These are phyloP conservation scores for Neonectria magnoliae DNA, from an alignment of 2,329 filamentous ascomycete genomes.

Conservation along the genomic window DNA sequence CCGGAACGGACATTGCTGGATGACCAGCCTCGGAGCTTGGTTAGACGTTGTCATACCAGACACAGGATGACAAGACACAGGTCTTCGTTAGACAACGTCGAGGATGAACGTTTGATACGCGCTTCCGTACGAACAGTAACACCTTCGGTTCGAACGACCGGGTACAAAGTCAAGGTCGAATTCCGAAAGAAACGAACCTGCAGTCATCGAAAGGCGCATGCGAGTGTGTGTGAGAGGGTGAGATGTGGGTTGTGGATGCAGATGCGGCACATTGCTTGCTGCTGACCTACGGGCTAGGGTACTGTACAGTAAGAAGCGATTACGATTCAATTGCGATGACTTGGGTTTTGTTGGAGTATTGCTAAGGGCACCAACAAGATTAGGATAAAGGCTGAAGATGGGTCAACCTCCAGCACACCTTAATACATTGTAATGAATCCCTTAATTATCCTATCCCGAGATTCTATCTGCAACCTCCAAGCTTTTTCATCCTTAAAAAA, in stretches of 20 bases:
- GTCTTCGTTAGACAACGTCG: constrained; percentile 5
- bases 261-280: neutral
- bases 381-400: no score
- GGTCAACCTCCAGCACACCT: no score
- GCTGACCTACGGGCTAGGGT: neutral
- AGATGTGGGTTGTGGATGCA: constrained; percentile 12
- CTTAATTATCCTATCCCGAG: no score
- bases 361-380: no score
- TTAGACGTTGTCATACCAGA: constrained; percentile 1
- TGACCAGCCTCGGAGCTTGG: constrained; percentile 1
- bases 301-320: neutral
- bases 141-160: neutral
- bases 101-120: neutral
- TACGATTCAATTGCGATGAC: neutral
- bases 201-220: constrained; percentile 1
- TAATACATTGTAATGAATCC: no score
- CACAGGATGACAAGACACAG: neutral
- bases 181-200: neutral
- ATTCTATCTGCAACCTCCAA: no score
- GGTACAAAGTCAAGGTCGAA: neutral
- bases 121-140: neutral
- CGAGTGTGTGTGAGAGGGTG: constrained; percentile 1
- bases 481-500: no score
- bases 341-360: neutral
- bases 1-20: constrained; percentile 2